Conservation (phyloP, 2,329 filamentous ascomycete species). For the Diaporthe batatas region DNA sequence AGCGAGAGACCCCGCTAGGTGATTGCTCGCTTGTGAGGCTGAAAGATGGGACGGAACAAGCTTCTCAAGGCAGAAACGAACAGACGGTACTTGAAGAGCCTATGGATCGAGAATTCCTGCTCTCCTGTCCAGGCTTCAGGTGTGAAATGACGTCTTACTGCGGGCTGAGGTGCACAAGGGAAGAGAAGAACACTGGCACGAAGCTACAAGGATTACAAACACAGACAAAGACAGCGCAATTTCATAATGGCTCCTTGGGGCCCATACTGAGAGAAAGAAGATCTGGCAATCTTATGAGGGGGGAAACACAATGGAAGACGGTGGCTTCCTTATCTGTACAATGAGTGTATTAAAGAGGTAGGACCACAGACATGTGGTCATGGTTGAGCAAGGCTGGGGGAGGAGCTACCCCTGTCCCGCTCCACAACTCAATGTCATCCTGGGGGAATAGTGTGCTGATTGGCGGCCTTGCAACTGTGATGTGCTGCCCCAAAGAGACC, state of each 20-base stretch:
- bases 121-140: not conserved
- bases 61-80: not conserved
- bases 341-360: not conserved
- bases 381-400: conserved; percentile 8
- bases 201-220: not conserved
- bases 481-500: conserved; percentile 19
- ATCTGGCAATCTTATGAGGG: not conserved
- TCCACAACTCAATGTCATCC: conserved; percentile 6
- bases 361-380: not conserved
- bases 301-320: not conserved
- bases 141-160: not conserved
- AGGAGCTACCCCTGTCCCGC: conserved; percentile 15
- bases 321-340: not conserved
- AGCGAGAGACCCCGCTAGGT: not conserved
- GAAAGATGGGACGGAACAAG: not conserved
- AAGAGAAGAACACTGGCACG: not conserved
- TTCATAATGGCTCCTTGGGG: not conserved
- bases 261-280: not conserved
- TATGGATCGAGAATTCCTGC: not conserved
- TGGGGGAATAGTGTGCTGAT: not conserved
- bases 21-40: not conserved
- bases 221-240: not conserved
- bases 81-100: not conserved
- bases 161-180: not conserved
- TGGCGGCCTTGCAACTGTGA: conserved; percentile 15